A percentile compares a stretch with the other conserved stretches of the same genome.
phyloP scores from a whole-genome alignment of 305 asterid genomes.

The Withania somnifera region DNA sequence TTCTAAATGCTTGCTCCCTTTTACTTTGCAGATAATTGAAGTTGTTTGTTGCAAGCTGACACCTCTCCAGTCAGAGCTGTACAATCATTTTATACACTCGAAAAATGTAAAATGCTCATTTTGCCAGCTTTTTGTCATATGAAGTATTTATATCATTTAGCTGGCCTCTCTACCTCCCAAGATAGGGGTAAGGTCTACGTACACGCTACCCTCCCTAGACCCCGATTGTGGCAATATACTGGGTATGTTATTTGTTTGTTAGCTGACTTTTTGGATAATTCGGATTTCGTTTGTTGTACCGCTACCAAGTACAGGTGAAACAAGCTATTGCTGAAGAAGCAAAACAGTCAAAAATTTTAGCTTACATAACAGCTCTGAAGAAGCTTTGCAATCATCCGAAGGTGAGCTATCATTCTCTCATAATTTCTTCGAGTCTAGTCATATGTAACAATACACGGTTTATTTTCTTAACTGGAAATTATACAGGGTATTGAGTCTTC shows the following conservation, averaged over 20 bases:
- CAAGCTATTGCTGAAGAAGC: conserved; percentile 81
- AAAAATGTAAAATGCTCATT: conserved; percentile 55
- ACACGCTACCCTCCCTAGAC: too few relatives aligned
- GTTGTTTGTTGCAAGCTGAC: conserved; percentile 98
- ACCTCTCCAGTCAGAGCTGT: conserved; percentile 68
- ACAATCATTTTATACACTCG: conserved; percentile 90
- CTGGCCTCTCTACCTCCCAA: neutral
- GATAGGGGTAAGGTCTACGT: too few relatives aligned
- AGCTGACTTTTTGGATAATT: neutral
- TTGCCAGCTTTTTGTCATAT: neutral
- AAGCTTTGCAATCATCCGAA: conserved; percentile 99
- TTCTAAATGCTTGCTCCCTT: neutral
- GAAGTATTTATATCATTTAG: conserved; percentile 4
- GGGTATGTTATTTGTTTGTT: too few relatives aligned
- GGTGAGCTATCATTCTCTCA: conserved; percentile 31
- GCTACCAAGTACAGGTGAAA: conserved; percentile 56
- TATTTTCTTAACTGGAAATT: neutral
- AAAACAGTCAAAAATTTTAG: conserved; percentile 71
- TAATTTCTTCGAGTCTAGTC: neutral
- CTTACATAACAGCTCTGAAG: conserved; percentile 92
- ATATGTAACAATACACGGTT: neutral
- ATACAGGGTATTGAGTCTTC: neutral
- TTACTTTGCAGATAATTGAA: conserved; percentile 56
- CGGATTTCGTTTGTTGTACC: conserved; percentile 10
- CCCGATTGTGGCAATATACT: too few relatives aligned